Percentiles rank a stretch among this genome's conserved stretches.
These are phyloP conservation scores for Fusarium musae DNA, from an alignment of 2,329 filamentous ascomycete species.

Conservation along the genomic window DNA sequence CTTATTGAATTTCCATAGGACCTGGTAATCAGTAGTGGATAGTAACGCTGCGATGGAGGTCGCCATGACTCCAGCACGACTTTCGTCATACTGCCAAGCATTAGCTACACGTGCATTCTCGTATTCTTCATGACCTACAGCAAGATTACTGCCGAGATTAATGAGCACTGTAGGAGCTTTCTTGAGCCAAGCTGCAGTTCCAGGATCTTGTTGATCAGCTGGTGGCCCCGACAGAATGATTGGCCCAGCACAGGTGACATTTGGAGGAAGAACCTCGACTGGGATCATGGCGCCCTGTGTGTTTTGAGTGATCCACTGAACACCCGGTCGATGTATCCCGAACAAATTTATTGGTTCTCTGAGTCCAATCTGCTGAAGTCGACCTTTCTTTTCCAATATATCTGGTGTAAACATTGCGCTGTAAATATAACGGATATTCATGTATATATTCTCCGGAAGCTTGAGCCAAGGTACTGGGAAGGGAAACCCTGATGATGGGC, in stretches of 20 bases:
- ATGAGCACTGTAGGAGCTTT: constrained; percentile 57
- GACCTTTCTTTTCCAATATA: constrained; percentile 35
- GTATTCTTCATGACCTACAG: not conserved
- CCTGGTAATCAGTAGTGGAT: constrained; percentile 34
- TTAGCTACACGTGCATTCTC: not conserved
- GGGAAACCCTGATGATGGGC: constrained; percentile 54
- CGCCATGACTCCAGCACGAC: not conserved
- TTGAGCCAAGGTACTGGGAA: constrained; percentile 57
- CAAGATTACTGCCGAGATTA: constrained; percentile 56
- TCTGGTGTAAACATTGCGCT: constrained; percentile 43
- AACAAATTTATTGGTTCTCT: constrained; percentile 38
- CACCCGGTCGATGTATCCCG: constrained; percentile 42
- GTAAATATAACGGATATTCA: constrained; percentile 48
- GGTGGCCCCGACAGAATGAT: constrained; percentile 54
- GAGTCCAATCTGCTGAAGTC: constrained; percentile 36
- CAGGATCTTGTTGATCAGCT: constrained; percentile 54
- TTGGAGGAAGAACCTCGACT: constrained; percentile 28
- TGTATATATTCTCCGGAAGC: constrained; percentile 48
- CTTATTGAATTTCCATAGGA: constrained; percentile 48
- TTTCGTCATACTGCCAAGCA: not conserved
- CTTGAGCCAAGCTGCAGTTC: constrained; percentile 56
- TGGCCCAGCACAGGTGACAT: constrained; percentile 52
- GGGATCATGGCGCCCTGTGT: constrained; percentile 36
- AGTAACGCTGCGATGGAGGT: not conserved
- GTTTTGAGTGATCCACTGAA: constrained; percentile 46